A percentile compares a stretch with the other conserved stretches of the same genome.
phyloP scores from a whole-genome alignment of 345 rosid genomes.

The Brassica napus region DNA sequence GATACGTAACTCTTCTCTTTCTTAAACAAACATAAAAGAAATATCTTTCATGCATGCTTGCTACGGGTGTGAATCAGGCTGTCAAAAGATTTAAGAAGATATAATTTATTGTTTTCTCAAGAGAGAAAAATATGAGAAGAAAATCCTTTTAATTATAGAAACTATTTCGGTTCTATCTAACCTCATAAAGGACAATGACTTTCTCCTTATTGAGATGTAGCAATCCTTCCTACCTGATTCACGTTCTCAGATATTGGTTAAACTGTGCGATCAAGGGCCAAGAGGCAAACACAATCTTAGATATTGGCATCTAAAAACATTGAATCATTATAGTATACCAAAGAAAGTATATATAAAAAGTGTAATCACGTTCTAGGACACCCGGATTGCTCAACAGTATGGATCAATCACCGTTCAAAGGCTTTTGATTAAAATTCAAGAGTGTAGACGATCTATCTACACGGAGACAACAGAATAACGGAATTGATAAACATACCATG shows the following conservation, averaged over 20 bases:
- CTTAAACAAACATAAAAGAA: no score
- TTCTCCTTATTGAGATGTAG: slow-evolving; percentile 63
- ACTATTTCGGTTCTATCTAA: slow-evolving; percentile 33
- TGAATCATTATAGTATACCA: slow-evolving; percentile 46
- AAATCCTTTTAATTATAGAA: background rate
- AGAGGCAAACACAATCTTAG: background rate
- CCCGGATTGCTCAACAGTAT: no score
- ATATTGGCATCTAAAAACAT: background rate
- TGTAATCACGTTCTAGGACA: no score
- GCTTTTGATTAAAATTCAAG: no score
- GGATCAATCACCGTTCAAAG: no score
- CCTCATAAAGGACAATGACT: slow-evolving; percentile 87
- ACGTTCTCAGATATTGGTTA: slow-evolving; percentile 27
- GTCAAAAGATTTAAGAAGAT: slow-evolving; percentile 41
- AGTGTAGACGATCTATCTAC: no score
- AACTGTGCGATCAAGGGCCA: background rate
- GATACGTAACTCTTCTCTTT: no score
- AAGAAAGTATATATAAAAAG: background rate
- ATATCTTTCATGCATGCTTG: slow-evolving; percentile 37
- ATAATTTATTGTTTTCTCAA: background rate
- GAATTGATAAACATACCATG: no score
- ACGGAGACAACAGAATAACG: no score
- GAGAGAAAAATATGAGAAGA: background rate
- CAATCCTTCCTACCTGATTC: slow-evolving; percentile 52
- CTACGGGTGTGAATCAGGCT: slow-evolving; percentile 66